phyloP scores from a whole-genome alignment of 495 filamentous ascomycete species.

The Tuber borchii region DNA sequence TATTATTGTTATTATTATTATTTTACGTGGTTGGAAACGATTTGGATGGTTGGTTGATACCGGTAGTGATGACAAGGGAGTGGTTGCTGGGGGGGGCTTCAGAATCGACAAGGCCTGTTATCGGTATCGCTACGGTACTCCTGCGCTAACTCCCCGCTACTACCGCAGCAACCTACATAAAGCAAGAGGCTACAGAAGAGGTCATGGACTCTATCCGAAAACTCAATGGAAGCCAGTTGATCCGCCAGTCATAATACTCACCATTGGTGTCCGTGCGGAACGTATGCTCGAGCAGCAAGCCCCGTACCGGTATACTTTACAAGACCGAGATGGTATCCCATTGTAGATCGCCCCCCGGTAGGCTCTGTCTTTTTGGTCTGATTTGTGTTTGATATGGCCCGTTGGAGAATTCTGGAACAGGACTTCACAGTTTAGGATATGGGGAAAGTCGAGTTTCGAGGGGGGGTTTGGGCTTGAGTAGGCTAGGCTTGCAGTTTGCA shows the following conservation, averaged over 20 bases:
- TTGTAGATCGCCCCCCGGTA: neutral
- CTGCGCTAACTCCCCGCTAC: neutral
- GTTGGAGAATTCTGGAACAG: neutral
- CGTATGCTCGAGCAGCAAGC: neutral
- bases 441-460: neutral
- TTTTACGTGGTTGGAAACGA: neutral
- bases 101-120: neutral
- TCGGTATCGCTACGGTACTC: neutral
- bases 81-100: neutral
- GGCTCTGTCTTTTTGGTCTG: neutral
- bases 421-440: neutral
- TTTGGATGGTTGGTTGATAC: neutral
- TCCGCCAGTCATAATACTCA: neutral
- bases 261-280: neutral
- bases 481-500: neutral
- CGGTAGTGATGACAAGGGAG: neutral
- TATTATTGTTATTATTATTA: neutral
- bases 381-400: neutral
- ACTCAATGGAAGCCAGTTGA: neutral
- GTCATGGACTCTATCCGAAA: neutral
- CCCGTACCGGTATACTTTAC: neutral
- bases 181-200: neutral
- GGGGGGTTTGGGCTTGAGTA: neutral
- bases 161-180: neutral
- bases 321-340: neutral